phyloP scores from a whole-genome alignment of 306 rosid genomes.

The Pterocarpus santalinus region DNA sequence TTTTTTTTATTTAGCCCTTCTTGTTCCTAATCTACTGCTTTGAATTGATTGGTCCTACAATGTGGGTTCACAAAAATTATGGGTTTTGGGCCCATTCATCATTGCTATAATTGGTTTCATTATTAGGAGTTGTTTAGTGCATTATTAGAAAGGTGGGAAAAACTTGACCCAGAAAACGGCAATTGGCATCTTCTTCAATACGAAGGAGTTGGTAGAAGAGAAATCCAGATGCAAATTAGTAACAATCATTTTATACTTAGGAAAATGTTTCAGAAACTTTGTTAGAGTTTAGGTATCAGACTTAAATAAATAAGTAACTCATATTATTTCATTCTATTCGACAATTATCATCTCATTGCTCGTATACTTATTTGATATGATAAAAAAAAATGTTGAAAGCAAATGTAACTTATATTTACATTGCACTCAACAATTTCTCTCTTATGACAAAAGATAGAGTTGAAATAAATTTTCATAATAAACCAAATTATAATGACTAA shows the following conservation, averaged over 20 bases:
- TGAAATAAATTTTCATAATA: neutral
- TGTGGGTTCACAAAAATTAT: slow-evolving; percentile 43
- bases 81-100: slow-evolving; percentile 52
- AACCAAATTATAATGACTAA: neutral
- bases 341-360: too few species aligned
- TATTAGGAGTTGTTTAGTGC: slow-evolving; percentile 43
- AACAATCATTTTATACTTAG: neutral
- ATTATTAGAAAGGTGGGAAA: slow-evolving; percentile 17
- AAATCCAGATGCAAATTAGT: slow-evolving; percentile 11
- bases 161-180: neutral
- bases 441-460: neutral
- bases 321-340: too few species aligned
- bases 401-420: neutral
- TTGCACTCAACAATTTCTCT: neutral
- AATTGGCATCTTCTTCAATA: neutral
- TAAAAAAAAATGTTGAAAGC: slow-evolving; percentile 11
- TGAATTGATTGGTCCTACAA: slow-evolving; percentile 38
- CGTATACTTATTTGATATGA: neutral
- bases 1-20: neutral
- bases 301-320: too few species aligned
- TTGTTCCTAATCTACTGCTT: slow-evolving; percentile 2
- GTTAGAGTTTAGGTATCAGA: too few species aligned
- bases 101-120: slow-evolving; percentile 53
- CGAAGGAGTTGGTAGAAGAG: slow-evolving; percentile 2
- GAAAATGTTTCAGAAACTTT: too few species aligned